These are phyloP conservation scores for Colletotrichum sp. DNA, from an alignment of 2,329 filamentous ascomycete species.

Conservation along the genomic window DNA sequence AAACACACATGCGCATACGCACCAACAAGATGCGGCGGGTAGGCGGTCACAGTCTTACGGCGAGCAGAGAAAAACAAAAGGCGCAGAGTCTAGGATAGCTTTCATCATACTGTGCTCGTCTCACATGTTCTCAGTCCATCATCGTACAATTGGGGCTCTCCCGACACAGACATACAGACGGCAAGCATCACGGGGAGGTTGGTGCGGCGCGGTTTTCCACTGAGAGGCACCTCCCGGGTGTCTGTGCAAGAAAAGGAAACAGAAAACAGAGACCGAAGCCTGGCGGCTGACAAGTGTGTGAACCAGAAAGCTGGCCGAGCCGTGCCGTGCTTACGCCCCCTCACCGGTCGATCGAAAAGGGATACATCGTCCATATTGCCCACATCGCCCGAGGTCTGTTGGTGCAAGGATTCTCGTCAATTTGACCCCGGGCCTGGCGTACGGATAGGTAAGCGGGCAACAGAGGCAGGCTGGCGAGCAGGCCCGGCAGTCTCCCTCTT, in stretches of 20 bases:
- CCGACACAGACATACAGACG: not conserved
- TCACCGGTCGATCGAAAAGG: constrained; percentile 17
- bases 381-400: constrained; percentile 9
- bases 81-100: not conserved
- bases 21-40: not conserved
- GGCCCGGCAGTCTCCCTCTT: not conserved
- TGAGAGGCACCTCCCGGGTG: not conserved
- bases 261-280: not conserved
- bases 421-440: not conserved
- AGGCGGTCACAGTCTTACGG: not conserved
- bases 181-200: not conserved
- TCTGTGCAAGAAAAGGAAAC: not conserved
- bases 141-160: not conserved
- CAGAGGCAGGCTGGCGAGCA: not conserved
- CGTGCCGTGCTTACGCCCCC: constrained; percentile 16
- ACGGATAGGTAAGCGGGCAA: not conserved
- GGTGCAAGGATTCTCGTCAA: not conserved
- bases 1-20: not conserved
- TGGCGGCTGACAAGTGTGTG: not conserved
- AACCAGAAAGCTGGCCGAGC: constrained; percentile 1
- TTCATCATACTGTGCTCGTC: not conserved
- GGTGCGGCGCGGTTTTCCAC: not conserved
- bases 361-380: not conserved
- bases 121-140: constrained; percentile 1
- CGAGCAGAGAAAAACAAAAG: not conserved